These are phyloP conservation scores for Xerophyta viscosa DNA, from an alignment of 106 monocot species.

Conservation along the genomic window DNA sequence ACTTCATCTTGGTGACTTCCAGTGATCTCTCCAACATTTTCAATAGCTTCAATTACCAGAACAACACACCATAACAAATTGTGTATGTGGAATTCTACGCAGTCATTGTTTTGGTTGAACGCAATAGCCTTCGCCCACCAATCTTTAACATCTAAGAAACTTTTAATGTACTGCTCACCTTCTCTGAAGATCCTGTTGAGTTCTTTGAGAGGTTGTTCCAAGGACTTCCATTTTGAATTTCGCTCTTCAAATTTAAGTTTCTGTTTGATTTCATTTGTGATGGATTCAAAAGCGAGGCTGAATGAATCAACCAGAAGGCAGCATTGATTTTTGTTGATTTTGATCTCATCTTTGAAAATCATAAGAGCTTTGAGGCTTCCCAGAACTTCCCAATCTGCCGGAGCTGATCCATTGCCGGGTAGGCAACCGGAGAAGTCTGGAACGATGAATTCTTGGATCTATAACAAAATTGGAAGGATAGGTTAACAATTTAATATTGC, in stretches of 20 bases:
- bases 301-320: constrained; percentile 42
- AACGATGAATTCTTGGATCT: no score
- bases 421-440: no score
- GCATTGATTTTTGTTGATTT: constrained; percentile 55
- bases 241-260: constrained; percentile 44
- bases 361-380: constrained; percentile 51
- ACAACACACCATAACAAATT: constrained; percentile 55
- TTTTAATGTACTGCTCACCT: constrained; percentile 43
- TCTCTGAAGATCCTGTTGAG: constrained; percentile 42
- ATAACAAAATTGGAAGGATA: no score
- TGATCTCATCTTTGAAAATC: constrained; percentile 51
- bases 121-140: constrained; percentile 48
- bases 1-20: constrained; percentile 29
- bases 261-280: constrained; percentile 28
- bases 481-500: no score
- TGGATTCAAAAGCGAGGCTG: constrained; percentile 30
- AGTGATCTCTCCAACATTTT: constrained; percentile 41
- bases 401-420: constrained; percentile 53
- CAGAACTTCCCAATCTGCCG: constrained; percentile 55
- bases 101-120: constrained; percentile 31
- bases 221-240: constrained; percentile 51
- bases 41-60: constrained; percentile 55
- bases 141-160: constrained; percentile 37
- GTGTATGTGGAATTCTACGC: constrained; percentile 45
- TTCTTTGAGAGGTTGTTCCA: constrained; percentile 44